A percentile compares a stretch with the other conserved stretches of the same genome.
Evolutionary conservation across 2,329 filamentous ascomycete species (phyloP).

Genomic region (Colletotrichum theobromicola): DNA sequence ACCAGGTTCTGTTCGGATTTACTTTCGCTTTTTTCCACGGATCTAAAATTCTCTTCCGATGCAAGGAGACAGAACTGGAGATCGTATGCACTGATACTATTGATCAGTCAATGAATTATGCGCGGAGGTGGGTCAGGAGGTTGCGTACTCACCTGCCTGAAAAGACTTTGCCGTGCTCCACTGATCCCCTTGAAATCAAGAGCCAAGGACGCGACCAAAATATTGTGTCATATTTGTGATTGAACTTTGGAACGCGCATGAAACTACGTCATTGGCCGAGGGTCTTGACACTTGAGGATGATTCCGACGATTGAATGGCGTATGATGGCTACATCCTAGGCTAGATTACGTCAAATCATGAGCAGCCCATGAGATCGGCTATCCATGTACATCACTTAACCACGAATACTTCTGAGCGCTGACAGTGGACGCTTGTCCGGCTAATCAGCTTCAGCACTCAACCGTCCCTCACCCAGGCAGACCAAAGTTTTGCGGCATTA

Average conservation of each 20-base stretch:
- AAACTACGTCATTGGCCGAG: not conserved
- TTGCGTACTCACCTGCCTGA: not conserved
- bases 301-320: not conserved
- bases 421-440: not conserved
- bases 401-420: rapidly evolving
- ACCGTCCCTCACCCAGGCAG: not conserved
- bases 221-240: not conserved
- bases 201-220: not conserved
- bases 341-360: not conserved
- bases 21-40: rapidly evolving
- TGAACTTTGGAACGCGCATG: not conserved
- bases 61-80: not conserved
- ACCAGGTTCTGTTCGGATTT: not conserved
- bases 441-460: not conserved
- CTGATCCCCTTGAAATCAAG: not conserved
- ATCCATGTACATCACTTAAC: not conserved
- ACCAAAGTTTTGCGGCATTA: not conserved
- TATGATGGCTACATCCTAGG: not conserved
- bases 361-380: not conserved
- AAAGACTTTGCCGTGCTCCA: not conserved
- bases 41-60: not conserved
- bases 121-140: not conserved
- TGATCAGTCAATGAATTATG: not conserved
- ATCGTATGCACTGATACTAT: not conserved
- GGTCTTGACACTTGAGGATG: not conserved